Percentiles rank a stretch among this genome's conserved stretches.
Evolutionary conservation across 257 asterid genomes (phyloP).

Genomic region (Scutellaria galericulata): DNA sequence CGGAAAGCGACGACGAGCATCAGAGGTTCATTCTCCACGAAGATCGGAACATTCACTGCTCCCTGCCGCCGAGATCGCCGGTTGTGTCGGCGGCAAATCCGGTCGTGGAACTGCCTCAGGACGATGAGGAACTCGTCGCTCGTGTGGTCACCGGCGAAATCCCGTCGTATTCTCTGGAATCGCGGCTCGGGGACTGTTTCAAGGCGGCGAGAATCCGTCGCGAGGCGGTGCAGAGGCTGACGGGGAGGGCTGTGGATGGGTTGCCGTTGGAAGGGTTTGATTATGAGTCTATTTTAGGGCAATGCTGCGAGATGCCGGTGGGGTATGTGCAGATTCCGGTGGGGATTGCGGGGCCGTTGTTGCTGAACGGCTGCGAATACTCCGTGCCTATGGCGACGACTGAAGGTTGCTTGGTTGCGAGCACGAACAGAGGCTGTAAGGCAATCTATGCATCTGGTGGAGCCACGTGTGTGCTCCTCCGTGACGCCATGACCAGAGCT

Average conservation of each 20-base stretch:
- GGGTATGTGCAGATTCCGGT: slow-evolving; percentile 94
- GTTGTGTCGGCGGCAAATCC: slow-evolving; percentile 20
- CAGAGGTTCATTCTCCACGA: slow-evolving; percentile 50
- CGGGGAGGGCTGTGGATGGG: slow-evolving; percentile 69
- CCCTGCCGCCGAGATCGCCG: slow-evolving; percentile 44
- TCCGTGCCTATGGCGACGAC: slow-evolving; percentile 95
- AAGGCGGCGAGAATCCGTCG: slow-evolving; percentile 76
- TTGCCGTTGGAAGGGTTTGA: slow-evolving; percentile 84
- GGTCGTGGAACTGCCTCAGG: slow-evolving; percentile 44
- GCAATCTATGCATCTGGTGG: slow-evolving; percentile 84
- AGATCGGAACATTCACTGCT: slow-evolving; percentile 45
- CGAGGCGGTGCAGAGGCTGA: slow-evolving; percentile 75
- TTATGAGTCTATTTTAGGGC: slow-evolving; percentile 80
- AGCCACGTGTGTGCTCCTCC: slow-evolving; percentile 70
- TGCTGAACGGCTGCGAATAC: slow-evolving; percentile 75
- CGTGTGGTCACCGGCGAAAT: slow-evolving; percentile 69
- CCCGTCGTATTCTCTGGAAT: slow-evolving; percentile 79
- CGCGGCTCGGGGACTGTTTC: slow-evolving; percentile 73
- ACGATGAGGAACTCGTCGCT: slow-evolving; percentile 68
- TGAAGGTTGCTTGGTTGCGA: slow-evolving; percentile 94
- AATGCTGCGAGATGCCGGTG: slow-evolving; percentile 97
- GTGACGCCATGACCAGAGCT: slow-evolving; percentile 95
- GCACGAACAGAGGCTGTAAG: slow-evolving; percentile 94
- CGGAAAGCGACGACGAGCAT: slow-evolving; percentile 57
- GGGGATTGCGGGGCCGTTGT: slow-evolving; percentile 85